Evolutionary conservation across 2,329 filamentous ascomycete species (phyloP), one percentile per base, ranked within the genome.

Genomic region (Stagonosporopsis cucurbitacearum): DNA sequence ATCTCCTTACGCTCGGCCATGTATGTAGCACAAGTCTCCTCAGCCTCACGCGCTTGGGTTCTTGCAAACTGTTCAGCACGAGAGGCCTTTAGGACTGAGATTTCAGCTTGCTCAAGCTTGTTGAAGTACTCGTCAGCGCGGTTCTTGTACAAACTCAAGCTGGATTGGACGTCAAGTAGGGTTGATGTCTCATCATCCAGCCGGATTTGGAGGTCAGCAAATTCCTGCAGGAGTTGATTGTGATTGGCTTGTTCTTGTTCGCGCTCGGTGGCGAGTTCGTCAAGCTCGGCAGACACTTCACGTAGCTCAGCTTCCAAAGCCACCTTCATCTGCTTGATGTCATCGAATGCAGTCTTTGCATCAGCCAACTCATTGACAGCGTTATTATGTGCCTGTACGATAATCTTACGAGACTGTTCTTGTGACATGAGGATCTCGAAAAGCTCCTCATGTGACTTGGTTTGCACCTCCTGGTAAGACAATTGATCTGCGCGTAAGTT

Each of bases 91-190:
- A 99, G 84, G 17, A 98, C 93, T 0, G 93, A 88, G 63, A 98
- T 96, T 75, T 99, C 94, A 15, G 95, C 95, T 72, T 98, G 94
- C 75, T 99, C 94, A 19, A 99, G 86, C 77, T 96, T 97, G 80
- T 87, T 90, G 78, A 97, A 99, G 77, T 99, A 98, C 73, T 98
- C 94, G 70, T 98, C 92, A 4, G 94, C 90, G 39, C 94, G 88
- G 60, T 86, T 87, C 83, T 96, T 97, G 82, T 98, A 99, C 59
- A 97, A 79, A 58, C 87, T 88, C 37, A 98, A 83, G 73, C 90
- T 96, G 3, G 92, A 89, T 7, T 86, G 87, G 40, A 96, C 87
- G 74, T 99, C 94, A 25, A 88, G 85, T 25, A 94, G 82, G 73
- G 90, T 94, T 1, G 92, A 96, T 1, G 87, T 86, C 77, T 98